Evolutionary conservation across 345 rosid genomes (phyloP).

Genomic region (Populus ilicifolia): DNA sequence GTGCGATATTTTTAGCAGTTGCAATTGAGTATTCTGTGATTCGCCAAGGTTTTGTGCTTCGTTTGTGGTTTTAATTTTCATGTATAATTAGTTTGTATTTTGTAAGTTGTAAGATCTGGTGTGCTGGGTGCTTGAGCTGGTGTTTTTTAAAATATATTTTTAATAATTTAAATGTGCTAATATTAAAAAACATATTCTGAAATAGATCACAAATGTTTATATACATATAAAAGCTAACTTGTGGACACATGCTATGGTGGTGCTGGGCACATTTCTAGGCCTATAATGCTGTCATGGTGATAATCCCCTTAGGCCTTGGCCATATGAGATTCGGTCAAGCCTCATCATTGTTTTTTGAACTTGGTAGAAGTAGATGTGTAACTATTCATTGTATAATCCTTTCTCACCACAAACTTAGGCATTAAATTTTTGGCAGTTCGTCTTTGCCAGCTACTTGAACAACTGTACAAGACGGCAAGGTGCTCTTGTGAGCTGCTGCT

Average conservation of each 20-base stretch:
- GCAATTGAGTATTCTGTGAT: background rate
- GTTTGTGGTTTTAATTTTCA: background rate
- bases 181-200: no score
- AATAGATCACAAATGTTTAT: no score
- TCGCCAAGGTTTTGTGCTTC: background rate
- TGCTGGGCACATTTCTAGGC: background rate
- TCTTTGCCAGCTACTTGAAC: slow-evolving; percentile 9
- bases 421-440: slow-evolving; percentile 7
- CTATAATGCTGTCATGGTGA: background rate
- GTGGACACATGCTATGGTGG: slow-evolving; percentile 10
- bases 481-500: background rate
- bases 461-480: background rate
- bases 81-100: background rate
- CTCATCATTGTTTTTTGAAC: background rate
- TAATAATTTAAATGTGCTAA: no score
- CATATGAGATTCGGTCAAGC: background rate
- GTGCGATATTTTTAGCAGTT: background rate
- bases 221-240: background rate
- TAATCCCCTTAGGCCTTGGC: background rate
- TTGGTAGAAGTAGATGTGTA: background rate
- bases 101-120: background rate
- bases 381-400: background rate
- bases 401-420: background rate
- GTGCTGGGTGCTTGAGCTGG: background rate
- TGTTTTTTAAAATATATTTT: no score